Evolutionary conservation across 495 filamentous ascomycete species (phyloP).

Genomic region (Friedmanniomyces simplex): DNA sequence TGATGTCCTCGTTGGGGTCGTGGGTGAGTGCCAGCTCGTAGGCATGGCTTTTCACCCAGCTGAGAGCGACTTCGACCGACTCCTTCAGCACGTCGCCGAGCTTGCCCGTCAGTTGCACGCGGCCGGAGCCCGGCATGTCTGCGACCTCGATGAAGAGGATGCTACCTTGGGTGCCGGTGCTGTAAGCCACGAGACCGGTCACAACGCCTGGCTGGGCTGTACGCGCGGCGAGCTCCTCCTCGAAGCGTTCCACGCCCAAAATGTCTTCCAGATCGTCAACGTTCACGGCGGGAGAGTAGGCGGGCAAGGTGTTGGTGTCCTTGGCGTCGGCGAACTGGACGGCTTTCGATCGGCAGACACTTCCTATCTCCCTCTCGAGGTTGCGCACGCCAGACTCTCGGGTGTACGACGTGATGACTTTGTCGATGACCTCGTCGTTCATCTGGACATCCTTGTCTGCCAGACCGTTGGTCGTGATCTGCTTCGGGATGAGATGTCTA

Average conservation of each 20-base stretch:
- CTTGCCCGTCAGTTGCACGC: slow-evolving; percentile 94
- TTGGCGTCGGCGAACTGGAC: slow-evolving; percentile 87
- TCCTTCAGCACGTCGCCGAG: slow-evolving; percentile 98
- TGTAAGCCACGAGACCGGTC: slow-evolving; percentile 95
- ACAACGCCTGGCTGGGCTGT: slow-evolving; percentile 83
- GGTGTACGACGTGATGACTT: slow-evolving; percentile 91
- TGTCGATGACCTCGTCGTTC: slow-evolving; percentile 74
- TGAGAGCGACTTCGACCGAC: slow-evolving; percentile 87
- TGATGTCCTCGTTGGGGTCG: slow-evolving; percentile 79
- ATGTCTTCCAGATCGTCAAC: slow-evolving; percentile 78
- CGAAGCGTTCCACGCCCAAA: slow-evolving; percentile 86
- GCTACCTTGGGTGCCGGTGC: slow-evolving; percentile 81
- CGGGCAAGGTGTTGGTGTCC: slow-evolving; percentile 56
- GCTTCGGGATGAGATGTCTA: slow-evolving; percentile 89
- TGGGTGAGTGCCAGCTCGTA: slow-evolving; percentile 78
- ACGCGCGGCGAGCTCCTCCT: slow-evolving; percentile 91
- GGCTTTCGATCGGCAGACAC: slow-evolving; percentile 88
- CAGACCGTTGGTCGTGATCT: slow-evolving; percentile 74
- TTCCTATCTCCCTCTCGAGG: slow-evolving; percentile 88
- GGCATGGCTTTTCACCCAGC: slow-evolving; percentile 94
- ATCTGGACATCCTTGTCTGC: slow-evolving; percentile 60
- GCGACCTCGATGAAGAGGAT: slow-evolving; percentile 98
- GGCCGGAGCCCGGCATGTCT: slow-evolving; percentile 89
- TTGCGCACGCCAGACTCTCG: slow-evolving; percentile 97
- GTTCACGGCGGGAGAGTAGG: slow-evolving; percentile 64